These are phyloP conservation scores for Acanthamoeba culbertsoni DNA, from an alignment of 208 protist species.

Conservation along the genomic window DNA sequence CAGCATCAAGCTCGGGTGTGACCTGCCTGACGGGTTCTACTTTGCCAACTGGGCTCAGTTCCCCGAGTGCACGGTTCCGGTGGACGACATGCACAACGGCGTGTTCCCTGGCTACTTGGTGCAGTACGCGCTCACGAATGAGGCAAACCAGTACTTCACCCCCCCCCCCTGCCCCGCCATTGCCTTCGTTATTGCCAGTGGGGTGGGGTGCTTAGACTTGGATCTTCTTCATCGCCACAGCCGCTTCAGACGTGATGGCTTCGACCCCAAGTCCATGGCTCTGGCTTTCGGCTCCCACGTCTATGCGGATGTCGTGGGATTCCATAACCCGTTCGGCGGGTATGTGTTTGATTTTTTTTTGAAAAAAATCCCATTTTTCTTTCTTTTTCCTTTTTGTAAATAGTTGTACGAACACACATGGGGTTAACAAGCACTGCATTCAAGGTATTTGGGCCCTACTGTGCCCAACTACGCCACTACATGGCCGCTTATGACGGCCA, in stretches of 20 bases:
- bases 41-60: background rate
- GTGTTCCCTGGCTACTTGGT: conserved; percentile 9
- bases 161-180: too few relatives aligned
- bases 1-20: background rate
- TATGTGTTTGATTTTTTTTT: background rate
- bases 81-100: background rate
- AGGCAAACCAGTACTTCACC: background rate
- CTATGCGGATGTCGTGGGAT: conserved; percentile 8
- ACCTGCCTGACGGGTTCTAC: conserved; percentile 13
- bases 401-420: too few relatives aligned
- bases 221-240: background rate
- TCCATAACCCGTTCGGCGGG: background rate
- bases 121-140: background rate
- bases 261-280: background rate
- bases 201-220: background rate
- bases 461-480: conserved; percentile 23
- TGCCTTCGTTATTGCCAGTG: background rate
- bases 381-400: background rate
- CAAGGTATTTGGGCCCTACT: background rate
- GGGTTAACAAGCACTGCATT: too few relatives aligned
- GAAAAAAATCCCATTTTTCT: background rate
- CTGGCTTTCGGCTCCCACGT: background rate
- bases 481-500: background rate
- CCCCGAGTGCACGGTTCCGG: background rate
- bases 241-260: background rate